Base-by-base conservation (phyloP, 305 asterid species). In the Fraxinus platypoda region DNA sequence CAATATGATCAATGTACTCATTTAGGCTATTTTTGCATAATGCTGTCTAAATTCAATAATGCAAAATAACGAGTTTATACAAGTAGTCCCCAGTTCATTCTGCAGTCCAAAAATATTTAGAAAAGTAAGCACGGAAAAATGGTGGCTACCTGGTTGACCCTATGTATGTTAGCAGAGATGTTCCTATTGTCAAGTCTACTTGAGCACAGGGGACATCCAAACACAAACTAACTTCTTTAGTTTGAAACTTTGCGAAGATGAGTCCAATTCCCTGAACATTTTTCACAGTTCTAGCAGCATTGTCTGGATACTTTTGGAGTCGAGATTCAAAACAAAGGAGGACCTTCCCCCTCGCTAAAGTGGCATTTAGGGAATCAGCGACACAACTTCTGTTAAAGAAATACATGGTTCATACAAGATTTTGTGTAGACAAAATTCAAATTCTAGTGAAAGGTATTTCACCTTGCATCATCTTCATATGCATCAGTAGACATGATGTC, bases 151-250 rank as follows among this genome's bases (percentile, higher is more conserved):
- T 79, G 49, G 81, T 79, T 8, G 87, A 75, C 59, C 82, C 83
- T 21, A 86, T 81, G 84, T 81, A 86, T 23, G 86, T n/a, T n/a
- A 84, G 88, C 23, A 86, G n/a, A 52, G 84, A 82, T 26, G 89
- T 80, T 54, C 87, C 86, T 54, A 57, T 46, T 15, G 85, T 83
- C 30, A 82, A 80, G 85, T 87, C 87, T 59, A 87, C 85, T 84
- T 87, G 89, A 30, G 83, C 85, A 78, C 84, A 83, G 25, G 89
- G 89, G 34, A 84, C 82, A 6, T 83, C 85, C 77, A 79, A 37
- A 80, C 82, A 86, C 66, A 81, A 78, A 35, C 57, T 75, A 25
- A 86, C 89, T 30, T 86, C 87, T 79, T 81, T 84, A 7, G 89
- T 84, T 4, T 79, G 89, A 72, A 68, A 71, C 71, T 43, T 79